phyloP scores from a whole-genome alignment of 306 rosid genomes.

The Alnus rubra region DNA sequence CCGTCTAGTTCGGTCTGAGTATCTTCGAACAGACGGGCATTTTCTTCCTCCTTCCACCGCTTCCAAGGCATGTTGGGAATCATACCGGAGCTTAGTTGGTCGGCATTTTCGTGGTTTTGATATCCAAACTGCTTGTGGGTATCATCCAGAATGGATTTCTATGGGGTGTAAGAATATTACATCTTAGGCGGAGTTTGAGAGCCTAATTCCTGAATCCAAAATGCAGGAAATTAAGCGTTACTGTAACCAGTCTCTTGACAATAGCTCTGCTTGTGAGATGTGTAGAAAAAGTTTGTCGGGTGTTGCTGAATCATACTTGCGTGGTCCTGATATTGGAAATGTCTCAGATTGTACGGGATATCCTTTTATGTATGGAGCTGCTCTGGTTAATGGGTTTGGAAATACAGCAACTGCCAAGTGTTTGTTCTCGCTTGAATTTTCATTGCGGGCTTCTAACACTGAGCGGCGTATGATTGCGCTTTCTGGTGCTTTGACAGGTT shows the following conservation, averaged over 20 bases:
- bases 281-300: conserved; percentile 22
- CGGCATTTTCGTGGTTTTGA: conserved; percentile 11
- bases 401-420: conserved; percentile 30
- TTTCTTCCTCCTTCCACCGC: conserved; percentile 15
- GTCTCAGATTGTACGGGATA: conserved; percentile 14
- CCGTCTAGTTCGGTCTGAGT: conserved; percentile 21
- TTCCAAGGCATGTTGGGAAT: conserved; percentile 25
- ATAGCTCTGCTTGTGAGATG: not conserved
- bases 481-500: conserved; percentile 13
- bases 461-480: not conserved
- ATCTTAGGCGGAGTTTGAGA: conserved; percentile 20
- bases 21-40: conserved; percentile 15
- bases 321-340: not conserved
- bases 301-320: conserved; percentile 1
- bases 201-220: conserved; percentile 1
- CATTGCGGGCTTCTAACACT: not conserved
- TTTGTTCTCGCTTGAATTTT: conserved; percentile 28
- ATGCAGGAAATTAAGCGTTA: conserved; percentile 12
- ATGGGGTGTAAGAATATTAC: conserved; percentile 15
- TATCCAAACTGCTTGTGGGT: conserved; percentile 14
- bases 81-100: not conserved
- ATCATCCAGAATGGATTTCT: conserved; percentile 24
- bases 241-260: conserved; percentile 26
- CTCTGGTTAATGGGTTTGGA: conserved; percentile 30
- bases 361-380: conserved; percentile 37